Base-by-base conservation (phyloP, 1,139 yeast genomes). In the Blastobotrys apis region DNA sequence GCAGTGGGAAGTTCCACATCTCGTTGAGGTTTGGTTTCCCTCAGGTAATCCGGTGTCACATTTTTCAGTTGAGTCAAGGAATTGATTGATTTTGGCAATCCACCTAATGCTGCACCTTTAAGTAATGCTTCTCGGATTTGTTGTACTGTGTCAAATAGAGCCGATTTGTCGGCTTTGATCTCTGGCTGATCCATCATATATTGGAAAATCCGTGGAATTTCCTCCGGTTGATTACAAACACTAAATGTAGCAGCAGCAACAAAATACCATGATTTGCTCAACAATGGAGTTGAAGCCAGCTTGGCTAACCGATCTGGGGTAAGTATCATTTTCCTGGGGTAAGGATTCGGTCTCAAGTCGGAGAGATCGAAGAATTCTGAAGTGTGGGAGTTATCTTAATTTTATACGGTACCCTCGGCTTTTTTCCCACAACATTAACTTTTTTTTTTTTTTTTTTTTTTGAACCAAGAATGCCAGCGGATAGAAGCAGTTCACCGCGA, bases 11-110 rank as follows among this genome's bases (percentile, higher is more conserved):
- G 22, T 2, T 16, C 23, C 35, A 27, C 41, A 13, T 53, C 59
- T 38, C 71, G 56, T 35, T 50, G 56, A 6, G 55, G 44, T 19
- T 37, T 41, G 4, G 56, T 54, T 19, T 68, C 70, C 19, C 75
- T 59, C 22, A 78, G 59, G 8, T 66, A 59, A 1, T 51, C 43
- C 1, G 96, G 95, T 0, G 95, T 84, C 0, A 71, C 80, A 34
- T 75, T 73, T 53, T 78, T 80, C 48, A 87, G 69, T 33, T 73
- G 69, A 64, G 78, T 81, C 57, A 88, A 66, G 1, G 94, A 77
- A 62, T 88, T 88, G 62, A 88, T 88, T 1, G 90, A 77, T 54
- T 81, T 82, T 1, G 97, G 97, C 20, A 88, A 71, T 0, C 97
- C 97, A 13, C 81, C 78, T 40, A 88, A 67, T 0, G 95, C 94